Evolutionary conservation across 768 basidiomycete genomes (phyloP), one percentile per base, ranked within the genome.

Genomic region (Infundibulicybe gibba): DNA sequence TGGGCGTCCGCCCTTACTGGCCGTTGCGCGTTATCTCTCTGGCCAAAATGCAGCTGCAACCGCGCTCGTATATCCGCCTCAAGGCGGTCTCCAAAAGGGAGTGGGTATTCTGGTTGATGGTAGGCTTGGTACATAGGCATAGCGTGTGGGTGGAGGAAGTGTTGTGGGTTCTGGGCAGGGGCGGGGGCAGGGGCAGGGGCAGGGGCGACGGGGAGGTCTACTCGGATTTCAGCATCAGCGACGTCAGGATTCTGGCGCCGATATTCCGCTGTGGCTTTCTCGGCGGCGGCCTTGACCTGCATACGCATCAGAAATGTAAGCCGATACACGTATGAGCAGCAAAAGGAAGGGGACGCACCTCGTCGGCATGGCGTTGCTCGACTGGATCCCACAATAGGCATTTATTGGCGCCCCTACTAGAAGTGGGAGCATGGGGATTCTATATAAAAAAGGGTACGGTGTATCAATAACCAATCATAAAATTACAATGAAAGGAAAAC

Each of bases 341-440:
- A 8, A 30, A 6, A 25, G 15, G n/a, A n/a, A n/a, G 38, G 20
- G 1, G 6, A 49, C 66, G 19, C 45, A 83, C 89, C 70, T 90
- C 87, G 43, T 80, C 71, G 3, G 70, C 75, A 55, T 87, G 85
- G 31, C 85, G 72, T 43, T 75, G 65, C 44, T 88, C 86, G 0
- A 82, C 75, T 2, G 69, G 53, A 47, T 90, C 88, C 84, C 84
- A 90, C 3, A 90, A 64, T 3, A 66, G 58, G 47, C 89, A 92
- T 60, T 83, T 83, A 0, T 58, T 64, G 10, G 68, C 57, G 5
- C 49, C 50, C 11, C 48, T 52, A 62, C 68, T 58, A 17, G 60
- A 19, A 3, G 53, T 51, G 32, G 31, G 37, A 9, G 40, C n/a
- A 41, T 37, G 32, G 31, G 10, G 38, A 25, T 42, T 25, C 25